These are phyloP conservation scores for Populus davidiana DNA, from an alignment of 345 rosid species.

Conservation along the genomic window DNA sequence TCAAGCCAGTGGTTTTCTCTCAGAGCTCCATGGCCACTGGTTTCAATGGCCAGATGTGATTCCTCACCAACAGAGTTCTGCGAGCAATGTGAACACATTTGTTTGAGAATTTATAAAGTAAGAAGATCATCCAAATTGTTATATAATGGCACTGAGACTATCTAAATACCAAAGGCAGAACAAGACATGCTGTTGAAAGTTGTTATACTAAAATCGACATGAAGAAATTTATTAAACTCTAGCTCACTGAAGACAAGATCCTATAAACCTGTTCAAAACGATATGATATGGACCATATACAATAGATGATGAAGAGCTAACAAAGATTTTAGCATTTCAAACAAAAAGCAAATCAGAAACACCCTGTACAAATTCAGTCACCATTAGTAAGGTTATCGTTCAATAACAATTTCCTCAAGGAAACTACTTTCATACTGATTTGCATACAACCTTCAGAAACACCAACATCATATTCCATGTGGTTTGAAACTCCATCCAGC, in stretches of 20 bases:
- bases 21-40: conserved; percentile 98
- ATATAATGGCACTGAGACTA: background rate
- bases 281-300: background rate
- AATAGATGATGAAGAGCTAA: background rate
- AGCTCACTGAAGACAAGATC: background rate
- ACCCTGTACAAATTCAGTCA: background rate
- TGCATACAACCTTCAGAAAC: background rate
- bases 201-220: background rate
- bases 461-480: background rate
- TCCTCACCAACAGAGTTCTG: conserved; percentile 88
- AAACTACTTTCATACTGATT: background rate
- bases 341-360: background rate
- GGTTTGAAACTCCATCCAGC: background rate
- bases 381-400: background rate
- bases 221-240: background rate
- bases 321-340: background rate
- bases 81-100: conserved; percentile 16
- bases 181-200: background rate
- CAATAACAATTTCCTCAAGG: background rate
- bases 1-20: conserved; percentile 99
- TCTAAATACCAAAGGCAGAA: background rate
- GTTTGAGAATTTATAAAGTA: conserved; percentile 11
- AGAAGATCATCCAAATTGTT: background rate
- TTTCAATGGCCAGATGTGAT: conserved; percentile 94
- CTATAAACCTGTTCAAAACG: background rate